phyloP scores from a whole-genome alignment of 257 asterid genomes.

The Nicotiana paniculata region DNA sequence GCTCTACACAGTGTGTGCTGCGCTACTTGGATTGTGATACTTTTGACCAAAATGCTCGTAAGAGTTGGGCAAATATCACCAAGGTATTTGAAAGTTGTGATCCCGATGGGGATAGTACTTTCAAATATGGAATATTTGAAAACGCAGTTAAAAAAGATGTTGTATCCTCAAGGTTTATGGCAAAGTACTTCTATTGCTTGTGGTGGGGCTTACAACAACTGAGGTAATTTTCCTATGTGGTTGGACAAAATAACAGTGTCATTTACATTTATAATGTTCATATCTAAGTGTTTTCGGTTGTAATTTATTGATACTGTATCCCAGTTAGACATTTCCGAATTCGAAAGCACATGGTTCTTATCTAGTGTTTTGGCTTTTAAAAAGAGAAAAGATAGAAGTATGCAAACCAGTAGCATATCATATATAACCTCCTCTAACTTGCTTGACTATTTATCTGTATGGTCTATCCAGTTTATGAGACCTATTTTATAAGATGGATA shows the following conservation, averaged over 20 bases:
- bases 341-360: neutral
- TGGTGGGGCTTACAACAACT: conserved; percentile 99
- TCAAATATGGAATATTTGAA: conserved; percentile 79
- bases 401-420: neutral
- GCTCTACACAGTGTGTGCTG: conserved; percentile 46
- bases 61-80: conserved; percentile 54
- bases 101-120: conserved; percentile 41
- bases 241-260: neutral
- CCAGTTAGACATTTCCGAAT: neutral
- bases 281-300: neutral
- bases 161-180: conserved; percentile 65
- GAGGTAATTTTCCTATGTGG: conserved; percentile 41
- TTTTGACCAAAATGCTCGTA: conserved; percentile 17
- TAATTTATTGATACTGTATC: neutral
- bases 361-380: too few relatives aligned
- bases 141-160: conserved; percentile 70
- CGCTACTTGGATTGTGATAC: conserved; percentile 55
- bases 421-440: neutral
- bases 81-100: conserved; percentile 63
- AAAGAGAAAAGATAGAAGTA: neutral
- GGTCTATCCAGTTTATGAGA: neutral
- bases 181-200: conserved; percentile 82
- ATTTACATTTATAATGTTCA: neutral
- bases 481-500: neutral
- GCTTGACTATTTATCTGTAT: neutral